Base-by-base conservation (phyloP, 208 protist species). In the Leishmania major region DNA sequence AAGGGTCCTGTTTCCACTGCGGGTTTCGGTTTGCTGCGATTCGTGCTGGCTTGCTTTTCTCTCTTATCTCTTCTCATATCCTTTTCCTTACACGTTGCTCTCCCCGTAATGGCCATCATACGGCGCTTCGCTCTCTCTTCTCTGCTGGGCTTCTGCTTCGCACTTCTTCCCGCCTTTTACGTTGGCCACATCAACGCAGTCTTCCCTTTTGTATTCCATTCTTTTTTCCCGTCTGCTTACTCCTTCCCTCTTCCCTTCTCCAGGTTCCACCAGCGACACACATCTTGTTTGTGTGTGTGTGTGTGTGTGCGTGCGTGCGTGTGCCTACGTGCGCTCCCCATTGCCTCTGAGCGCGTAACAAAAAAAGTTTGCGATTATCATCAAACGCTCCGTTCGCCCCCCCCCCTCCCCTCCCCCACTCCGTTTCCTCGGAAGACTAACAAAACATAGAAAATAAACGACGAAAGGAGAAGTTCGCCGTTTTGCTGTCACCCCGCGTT, bases 171-270 rank as follows among this genome's bases (percentile, higher is more conserved):
- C 70, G 11, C 45, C 11, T 51, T 60, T 25, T 28, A 40, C 45
- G 47, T 35, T 31, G 40, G 1, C 70, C 1, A n/a, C 70, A 55
- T 25, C 10, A 3, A 40, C 45, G 25, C 45, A 55, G 45, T 75
- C 11, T 37, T 75, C 28, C n/a, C 1, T 78, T 78, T 78, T 78
- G 43, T 78, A 62, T 77, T 77, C 73, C 51, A 40, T 77, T 77
- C 11, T 45, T 49, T 49, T 67, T 70, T 74, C 15, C 51, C 25
- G 55, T 83, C 55, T 59, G 31, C 55, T 83, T 53, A 17, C 45
- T 76, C 73, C 55, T 25, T 45, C 45, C 31, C 55, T 82, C 25
- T 66, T 79, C 49, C 25, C 37, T 82, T 62, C 37, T 82, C 51
- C 47, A 53, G 53, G 35, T 43, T 28, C 43, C 78, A 35, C 75